Evolutionary conservation across 345 rosid genomes (phyloP).

Genomic region (Euclidium syriacum): DNA sequence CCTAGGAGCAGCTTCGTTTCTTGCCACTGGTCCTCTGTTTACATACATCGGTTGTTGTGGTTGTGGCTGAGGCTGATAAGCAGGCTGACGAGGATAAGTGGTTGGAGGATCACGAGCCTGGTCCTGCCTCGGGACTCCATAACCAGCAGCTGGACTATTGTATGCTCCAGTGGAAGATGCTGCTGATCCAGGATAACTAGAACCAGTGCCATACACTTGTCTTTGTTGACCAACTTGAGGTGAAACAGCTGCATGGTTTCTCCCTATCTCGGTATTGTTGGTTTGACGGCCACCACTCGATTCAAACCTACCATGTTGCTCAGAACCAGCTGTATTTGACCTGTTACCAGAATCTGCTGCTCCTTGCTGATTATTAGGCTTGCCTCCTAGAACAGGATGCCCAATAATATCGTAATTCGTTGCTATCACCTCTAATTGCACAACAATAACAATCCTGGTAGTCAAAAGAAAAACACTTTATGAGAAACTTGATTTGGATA

Average conservation of each 20-base stretch:
- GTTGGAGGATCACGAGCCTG: slow-evolving; percentile 33
- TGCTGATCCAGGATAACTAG: slow-evolving; percentile 30
- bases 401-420: slow-evolving; percentile 47
- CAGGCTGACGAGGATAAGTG: slow-evolving; percentile 23
- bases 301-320: slow-evolving; percentile 38
- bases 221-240: slow-evolving; percentile 29
- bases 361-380: slow-evolving; percentile 27
- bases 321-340: slow-evolving; percentile 23
- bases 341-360: slow-evolving; percentile 24
- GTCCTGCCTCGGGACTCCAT: slow-evolving; percentile 35
- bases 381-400: slow-evolving; percentile 37
- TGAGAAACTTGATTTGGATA: neutral
- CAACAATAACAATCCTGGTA: slow-evolving; percentile 63
- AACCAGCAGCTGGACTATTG: slow-evolving; percentile 31
- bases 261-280: slow-evolving; percentile 33
- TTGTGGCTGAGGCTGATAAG: slow-evolving; percentile 46
- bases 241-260: slow-evolving; percentile 31
- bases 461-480: neutral
- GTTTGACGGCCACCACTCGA: slow-evolving; percentile 20
- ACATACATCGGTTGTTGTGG: slow-evolving; percentile 46
- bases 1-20: slow-evolving; percentile 62
- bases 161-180: slow-evolving; percentile 27
- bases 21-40: slow-evolving; percentile 69
- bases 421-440: slow-evolving; percentile 50
- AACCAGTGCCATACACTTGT: slow-evolving; percentile 30